Evolutionary conservation across 306 rosid genomes (phyloP), one percentile per base, ranked within the genome.

Genomic region (Quercus suber): DNA sequence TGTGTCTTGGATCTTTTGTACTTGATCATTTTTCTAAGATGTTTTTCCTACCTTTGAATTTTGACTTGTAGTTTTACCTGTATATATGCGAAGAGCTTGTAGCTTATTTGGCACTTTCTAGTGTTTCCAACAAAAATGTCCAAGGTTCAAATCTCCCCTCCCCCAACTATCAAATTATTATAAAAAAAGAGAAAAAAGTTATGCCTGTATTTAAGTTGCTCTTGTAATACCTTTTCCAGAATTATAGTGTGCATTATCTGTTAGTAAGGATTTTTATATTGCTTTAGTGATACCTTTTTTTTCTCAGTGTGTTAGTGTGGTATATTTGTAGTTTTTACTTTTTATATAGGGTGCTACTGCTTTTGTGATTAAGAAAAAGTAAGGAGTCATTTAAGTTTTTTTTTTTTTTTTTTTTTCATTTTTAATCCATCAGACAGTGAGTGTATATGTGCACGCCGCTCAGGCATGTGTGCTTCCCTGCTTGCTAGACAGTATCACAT

Each of bases 1-100:
- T 68, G 55, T 55, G 77, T 78, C 33, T 75, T 64, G 52, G 59
- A 78, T 30, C 60, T 61, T 69, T 41, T 28, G 67, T 84, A 28
- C 37, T 81, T 45, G 19, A 67, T 15, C 33, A 59, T 63, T 72
- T 69, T 53, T 76, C 73, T 63, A 64, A 69, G 0, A 8, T 52
- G 31, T 55, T 72, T 49, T 56, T 31, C 25, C 19, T 78, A 55
- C 45, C 21, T 57, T 45, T 14, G 43, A 65, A 11, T 25, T 28
- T 13, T 60, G 33, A 23, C 31, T 27, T 70, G 30, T 19, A 27
- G 11, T 45, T 41, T 41, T 8, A 8, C 45, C 45, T 0, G 45
- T 41, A 41, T 41, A 8, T 41, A 41, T 41, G 45, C 45, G 0
- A 8, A 41, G 45, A 41, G 45, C 45, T 41, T 41, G 12, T 41